These are phyloP conservation scores for Vinca major DNA, from an alignment of 305 asterid species.

Conservation along the genomic window DNA sequence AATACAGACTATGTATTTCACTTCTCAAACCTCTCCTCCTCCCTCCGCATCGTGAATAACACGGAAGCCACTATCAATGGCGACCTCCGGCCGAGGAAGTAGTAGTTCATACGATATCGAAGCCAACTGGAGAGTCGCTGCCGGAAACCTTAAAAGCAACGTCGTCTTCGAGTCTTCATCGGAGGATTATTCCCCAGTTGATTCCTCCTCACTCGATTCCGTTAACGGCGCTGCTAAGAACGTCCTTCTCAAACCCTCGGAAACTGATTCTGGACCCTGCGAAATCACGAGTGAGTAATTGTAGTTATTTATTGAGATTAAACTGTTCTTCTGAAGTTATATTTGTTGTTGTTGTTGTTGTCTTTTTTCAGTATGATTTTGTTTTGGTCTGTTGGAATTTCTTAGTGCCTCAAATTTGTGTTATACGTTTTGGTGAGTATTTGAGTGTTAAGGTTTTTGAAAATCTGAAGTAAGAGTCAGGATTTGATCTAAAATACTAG, in stretches of 20 bases:
- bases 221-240: constrained; percentile 23
- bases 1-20: no score
- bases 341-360: no score
- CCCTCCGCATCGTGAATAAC: no score
- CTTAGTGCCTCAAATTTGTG: background rate
- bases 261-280: constrained; percentile 51
- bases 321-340: background rate
- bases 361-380: background rate
- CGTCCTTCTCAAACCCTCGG: constrained; percentile 42
- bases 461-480: background rate
- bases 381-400: background rate
- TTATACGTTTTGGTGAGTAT: no score
- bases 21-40: no score
- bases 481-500: no score
- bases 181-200: constrained; percentile 38
- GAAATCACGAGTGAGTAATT: constrained; percentile 54
- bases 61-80: background rate
- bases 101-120: constrained; percentile 30
- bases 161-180: constrained; percentile 55
- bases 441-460: background rate
- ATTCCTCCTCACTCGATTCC: constrained; percentile 20
- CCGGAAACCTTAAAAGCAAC: constrained; percentile 44
- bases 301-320: background rate
- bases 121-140: constrained; percentile 51
- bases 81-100: background rate